Percentiles rank a stretch among this genome's conserved stretches.
Conservation (phyloP, 139 green algal species). For the Tetradesmus obliquus region DNA sequence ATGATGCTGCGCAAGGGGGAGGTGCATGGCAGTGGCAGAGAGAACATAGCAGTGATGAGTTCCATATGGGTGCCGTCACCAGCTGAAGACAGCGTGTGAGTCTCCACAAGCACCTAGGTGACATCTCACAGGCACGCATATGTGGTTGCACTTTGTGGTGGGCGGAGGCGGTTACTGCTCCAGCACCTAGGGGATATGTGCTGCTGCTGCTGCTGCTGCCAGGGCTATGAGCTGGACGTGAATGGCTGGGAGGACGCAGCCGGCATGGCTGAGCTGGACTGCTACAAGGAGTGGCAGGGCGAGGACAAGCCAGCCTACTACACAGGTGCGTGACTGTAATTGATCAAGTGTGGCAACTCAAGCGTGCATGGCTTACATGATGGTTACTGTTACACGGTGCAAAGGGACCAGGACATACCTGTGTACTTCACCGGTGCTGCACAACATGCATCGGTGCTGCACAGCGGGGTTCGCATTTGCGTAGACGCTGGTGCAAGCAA, state of each 20-base stretch:
- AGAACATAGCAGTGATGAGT: not conserved
- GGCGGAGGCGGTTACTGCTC: not conserved
- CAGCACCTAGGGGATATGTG: not conserved
- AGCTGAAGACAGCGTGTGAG: no score
- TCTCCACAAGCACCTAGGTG: no score
- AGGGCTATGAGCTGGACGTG: conserved; percentile 17
- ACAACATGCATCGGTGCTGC: no score
- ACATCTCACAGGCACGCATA: no score
- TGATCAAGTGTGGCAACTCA: not conserved
- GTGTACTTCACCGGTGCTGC: no score
- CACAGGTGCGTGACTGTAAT: not conserved
- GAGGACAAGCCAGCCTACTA: conserved; percentile 17
- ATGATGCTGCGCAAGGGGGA: conserved; percentile 12
- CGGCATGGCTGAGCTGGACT: not conserved
- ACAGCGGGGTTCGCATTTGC: no score
- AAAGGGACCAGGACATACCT: no score
- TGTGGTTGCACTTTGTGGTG: not conserved
- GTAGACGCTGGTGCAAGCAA: no score
- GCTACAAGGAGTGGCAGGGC: not conserved
- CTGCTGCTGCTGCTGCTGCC: not conserved
- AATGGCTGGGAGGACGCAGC: not conserved
- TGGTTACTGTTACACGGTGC: no score
- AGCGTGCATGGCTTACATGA: no score
- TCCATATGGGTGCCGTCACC: not conserved
- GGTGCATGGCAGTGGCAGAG: not conserved